Evolutionary conservation across 2,329 filamentous ascomycete species (phyloP).

Genomic region (Venturia asperata): DNA sequence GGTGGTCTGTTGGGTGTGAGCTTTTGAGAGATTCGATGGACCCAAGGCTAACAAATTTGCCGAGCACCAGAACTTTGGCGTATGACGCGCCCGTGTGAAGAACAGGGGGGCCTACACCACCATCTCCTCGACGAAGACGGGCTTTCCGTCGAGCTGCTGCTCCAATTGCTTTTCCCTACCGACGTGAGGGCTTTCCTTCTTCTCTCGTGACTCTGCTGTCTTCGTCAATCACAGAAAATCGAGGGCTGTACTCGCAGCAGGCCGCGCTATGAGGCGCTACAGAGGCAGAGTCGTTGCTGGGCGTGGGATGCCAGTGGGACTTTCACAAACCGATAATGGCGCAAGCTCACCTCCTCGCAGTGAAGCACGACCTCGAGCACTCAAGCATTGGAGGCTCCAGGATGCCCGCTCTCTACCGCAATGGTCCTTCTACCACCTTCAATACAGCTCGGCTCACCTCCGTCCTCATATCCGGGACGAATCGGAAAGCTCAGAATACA

Average conservation of each 20-base stretch:
- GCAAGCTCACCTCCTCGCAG: not conserved
- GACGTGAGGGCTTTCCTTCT: not conserved
- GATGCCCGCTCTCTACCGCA: not conserved
- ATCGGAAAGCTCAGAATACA: not conserved
- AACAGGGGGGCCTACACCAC: not conserved
- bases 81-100: constrained; percentile 2
- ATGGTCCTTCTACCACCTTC: not conserved
- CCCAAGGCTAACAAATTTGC: constrained; percentile 4
- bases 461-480: not conserved
- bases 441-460: not conserved
- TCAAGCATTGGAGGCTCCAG: not conserved
- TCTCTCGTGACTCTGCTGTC: not conserved
- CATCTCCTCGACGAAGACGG: not conserved
- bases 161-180: not conserved
- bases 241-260: not conserved
- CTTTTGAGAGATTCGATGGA: constrained; percentile 6
- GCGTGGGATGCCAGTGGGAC: not conserved
- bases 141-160: not conserved
- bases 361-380: not conserved
- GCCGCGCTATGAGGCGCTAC: not conserved
- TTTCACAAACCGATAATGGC: not conserved
- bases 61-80: constrained; percentile 6
- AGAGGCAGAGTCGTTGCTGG: constrained; percentile 6
- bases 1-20: constrained; percentile 1
- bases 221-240: not conserved